Conservation (phyloP, 352 stramenopile genomes). For the Pythium utonaiense region DNA sequence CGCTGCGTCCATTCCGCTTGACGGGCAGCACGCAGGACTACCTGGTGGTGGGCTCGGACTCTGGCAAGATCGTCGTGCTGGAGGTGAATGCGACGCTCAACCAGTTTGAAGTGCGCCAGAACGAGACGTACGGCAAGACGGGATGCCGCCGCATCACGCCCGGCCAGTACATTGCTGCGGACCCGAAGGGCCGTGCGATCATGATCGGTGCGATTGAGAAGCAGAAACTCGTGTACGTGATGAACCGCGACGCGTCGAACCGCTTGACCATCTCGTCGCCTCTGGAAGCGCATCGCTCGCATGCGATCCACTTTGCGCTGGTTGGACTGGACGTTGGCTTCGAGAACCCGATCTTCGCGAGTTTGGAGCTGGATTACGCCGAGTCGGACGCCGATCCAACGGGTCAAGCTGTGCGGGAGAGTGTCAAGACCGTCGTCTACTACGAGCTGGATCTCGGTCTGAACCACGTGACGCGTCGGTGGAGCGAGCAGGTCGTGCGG, state of each 20-base stretch:
- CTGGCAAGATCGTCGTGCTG: constrained; percentile 94
- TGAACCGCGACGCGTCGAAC: constrained; percentile 95
- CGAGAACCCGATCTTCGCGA: constrained; percentile 99
- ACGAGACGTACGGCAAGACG: constrained; percentile 96
- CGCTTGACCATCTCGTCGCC: constrained; percentile 96
- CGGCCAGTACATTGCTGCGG: constrained; percentile 96
- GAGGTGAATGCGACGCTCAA: constrained; percentile 86
- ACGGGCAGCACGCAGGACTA: constrained; percentile 92
- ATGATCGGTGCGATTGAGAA: constrained; percentile 97
- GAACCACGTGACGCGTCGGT: constrained; percentile 98
- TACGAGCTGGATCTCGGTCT: constrained; percentile 99
- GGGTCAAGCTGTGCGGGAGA: constrained; percentile 49
- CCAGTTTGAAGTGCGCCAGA: constrained; percentile 87
- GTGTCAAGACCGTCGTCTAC: constrained; percentile 96
- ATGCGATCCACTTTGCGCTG: constrained; percentile 93
- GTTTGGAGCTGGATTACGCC: constrained; percentile 95
- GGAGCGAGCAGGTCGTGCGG: constrained; percentile 85
- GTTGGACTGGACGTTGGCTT: constrained; percentile 98
- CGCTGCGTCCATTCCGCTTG: constrained; percentile 88
- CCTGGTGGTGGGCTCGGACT: constrained; percentile 94
- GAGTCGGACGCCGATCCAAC: constrained; percentile 83
- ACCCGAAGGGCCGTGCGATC: constrained; percentile 96
- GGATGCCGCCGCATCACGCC: constrained; percentile 96
- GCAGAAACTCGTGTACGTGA: constrained; percentile 99
- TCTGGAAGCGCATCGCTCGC: constrained; percentile 96